phyloP scores from a whole-genome alignment of 2,329 filamentous ascomycete species.

The Ophiostoma quercus region DNA sequence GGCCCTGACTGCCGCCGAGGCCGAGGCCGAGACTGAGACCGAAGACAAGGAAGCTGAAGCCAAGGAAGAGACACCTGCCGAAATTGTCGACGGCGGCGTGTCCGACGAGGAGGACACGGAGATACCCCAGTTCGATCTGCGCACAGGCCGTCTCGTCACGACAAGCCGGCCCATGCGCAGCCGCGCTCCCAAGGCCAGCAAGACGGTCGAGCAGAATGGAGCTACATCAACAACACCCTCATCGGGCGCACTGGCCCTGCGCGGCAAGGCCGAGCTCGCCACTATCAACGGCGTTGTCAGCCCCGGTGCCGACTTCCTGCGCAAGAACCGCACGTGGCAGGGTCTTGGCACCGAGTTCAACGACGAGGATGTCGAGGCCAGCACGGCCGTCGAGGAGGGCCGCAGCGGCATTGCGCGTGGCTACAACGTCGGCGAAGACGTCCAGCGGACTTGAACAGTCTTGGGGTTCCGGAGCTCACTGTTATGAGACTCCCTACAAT shows the following conservation, averaged over 20 bases:
- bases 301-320: conserved; percentile 82
- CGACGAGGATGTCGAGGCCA: conserved; percentile 38
- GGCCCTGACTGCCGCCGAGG: conserved; percentile 42
- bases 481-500: background rate
- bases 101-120: conserved; percentile 61
- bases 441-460: conserved; percentile 20
- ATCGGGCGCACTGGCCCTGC: conserved; percentile 51
- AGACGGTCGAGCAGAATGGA: conserved; percentile 13
- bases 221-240: conserved; percentile 25
- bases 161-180: conserved; percentile 68
- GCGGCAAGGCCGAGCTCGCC: conserved; percentile 63
- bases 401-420: conserved; percentile 82
- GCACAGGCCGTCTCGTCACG: conserved; percentile 77
- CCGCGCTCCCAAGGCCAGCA: conserved; percentile 26
- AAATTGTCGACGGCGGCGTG: conserved; percentile 28
- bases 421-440: conserved; percentile 65
- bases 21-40: conserved; percentile 14
- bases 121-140: conserved; percentile 84
- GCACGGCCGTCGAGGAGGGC: conserved; percentile 75
- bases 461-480: no score
- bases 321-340: conserved; percentile 80
- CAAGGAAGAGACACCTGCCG: background rate
- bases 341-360: conserved; percentile 84
- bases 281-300: conserved; percentile 82
- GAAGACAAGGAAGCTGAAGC: background rate